Base-by-base conservation (phyloP, 805 yeast genomes). In the Yarrowia bubula region DNA sequence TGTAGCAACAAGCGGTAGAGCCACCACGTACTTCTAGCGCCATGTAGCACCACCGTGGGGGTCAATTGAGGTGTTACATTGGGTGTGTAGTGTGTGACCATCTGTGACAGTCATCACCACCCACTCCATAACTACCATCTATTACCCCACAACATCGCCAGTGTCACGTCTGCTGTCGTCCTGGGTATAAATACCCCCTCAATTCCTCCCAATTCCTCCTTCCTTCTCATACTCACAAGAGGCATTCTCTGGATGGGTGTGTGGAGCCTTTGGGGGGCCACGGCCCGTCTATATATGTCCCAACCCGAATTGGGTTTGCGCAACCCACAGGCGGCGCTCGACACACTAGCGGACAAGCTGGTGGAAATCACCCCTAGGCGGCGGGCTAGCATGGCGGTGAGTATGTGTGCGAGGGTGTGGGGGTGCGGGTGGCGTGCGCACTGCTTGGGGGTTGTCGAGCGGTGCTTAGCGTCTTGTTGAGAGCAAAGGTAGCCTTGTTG, bases 261-360 rank as follows among this genome's bases (percentile, higher is more conserved):
- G 64, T 42, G 15, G 32, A 44, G 64, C 64, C 44, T 44, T 6
- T 10, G 18, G 15, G 61, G 61, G 61, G 47, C 18, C 33, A 38
- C 47, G 37, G 38, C 61, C 38, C 47, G 61, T 41, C 47, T 55
- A 55, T 55, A 55, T 55, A 55, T 55, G 61, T 55, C 61, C 61
- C 61, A 55, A 55, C 14, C 6, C 13, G 61, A 55, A 55, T 55
- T 55, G 61, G 61, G 61, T 55, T 55, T 55, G 61, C 47, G 61
- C 61, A 55, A 55, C 32, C 61, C 43, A 39, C 47, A 41, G 61
- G 61, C 61, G 47, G 61, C 61, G 15, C 38, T 31, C 38, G 47
- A 22, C 38, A 55, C 61, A 15, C 61, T 41, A 55, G 47, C 32
- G 61, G 47, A 15, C 33, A 38, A 10, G 18, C 33, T 15, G 31